phyloP scores from a whole-genome alignment of 306 rosid species.

The Mucuna pruriens region DNA sequence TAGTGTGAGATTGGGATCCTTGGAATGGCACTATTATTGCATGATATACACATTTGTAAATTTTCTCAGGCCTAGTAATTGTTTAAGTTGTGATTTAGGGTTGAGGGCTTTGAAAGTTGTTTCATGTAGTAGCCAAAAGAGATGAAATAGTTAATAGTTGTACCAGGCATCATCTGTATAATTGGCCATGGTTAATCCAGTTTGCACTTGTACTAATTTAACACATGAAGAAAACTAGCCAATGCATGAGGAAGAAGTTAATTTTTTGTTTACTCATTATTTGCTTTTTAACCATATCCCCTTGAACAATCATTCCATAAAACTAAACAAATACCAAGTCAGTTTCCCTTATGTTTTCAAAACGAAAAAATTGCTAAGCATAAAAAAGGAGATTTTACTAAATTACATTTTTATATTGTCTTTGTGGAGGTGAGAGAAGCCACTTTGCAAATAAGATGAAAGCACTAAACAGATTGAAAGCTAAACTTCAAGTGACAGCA shows the following conservation, averaged over 20 bases:
- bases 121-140: not conserved
- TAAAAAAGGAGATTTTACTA: not conserved
- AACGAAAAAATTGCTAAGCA: not conserved
- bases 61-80: not conserved
- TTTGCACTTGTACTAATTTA: not conserved
- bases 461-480: slow-evolving; percentile 77
- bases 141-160: not conserved
- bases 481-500: slow-evolving; percentile 70
- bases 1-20: not conserved
- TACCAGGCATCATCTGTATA: not conserved
- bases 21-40: not conserved
- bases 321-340: not conserved
- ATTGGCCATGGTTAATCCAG: not conserved
- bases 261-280: not conserved
- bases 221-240: not conserved
- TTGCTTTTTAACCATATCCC: not conserved
- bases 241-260: not conserved
- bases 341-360: not conserved
- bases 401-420: slow-evolving; percentile 10
- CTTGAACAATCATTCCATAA: not conserved
- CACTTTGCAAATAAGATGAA: slow-evolving; percentile 75
- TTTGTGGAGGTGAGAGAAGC: slow-evolving; percentile 76
- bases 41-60: not conserved
- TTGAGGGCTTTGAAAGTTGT: not conserved
- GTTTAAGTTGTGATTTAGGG: not conserved